phyloP scores from a whole-genome alignment of 768 basidiomycete species.

The Gyrodon lividus region DNA sequence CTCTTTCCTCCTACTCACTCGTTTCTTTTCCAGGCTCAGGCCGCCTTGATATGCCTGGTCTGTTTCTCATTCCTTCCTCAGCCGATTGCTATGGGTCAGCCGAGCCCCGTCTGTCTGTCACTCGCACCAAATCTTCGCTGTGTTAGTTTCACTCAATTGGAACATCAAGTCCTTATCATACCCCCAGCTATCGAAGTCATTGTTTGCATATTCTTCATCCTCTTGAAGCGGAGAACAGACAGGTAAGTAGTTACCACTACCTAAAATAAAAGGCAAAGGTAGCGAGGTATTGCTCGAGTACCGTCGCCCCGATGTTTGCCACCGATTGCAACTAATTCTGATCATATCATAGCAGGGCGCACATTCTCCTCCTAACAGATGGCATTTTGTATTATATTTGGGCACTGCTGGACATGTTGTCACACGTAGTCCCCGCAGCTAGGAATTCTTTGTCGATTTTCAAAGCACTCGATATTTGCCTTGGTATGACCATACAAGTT shows the following conservation, averaged over 20 bases:
- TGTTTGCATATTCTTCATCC: constrained; percentile 52
- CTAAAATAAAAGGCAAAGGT: not conserved
- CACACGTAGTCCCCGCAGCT: constrained; percentile 52
- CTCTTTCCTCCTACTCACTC: constrained; percentile 34
- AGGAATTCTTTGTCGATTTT: constrained; percentile 47
- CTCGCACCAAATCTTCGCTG: constrained; percentile 72
- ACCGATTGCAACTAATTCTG: not conserved
- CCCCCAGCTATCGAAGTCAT: constrained; percentile 64
- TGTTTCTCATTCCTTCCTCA: constrained; percentile 13
- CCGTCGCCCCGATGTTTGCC: not conserved
- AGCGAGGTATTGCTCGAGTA: not conserved
- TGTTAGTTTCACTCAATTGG: constrained; percentile 43
- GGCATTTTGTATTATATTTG: constrained; percentile 60
- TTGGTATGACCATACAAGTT: constrained; percentile 49
- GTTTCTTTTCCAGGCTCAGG: constrained; percentile 21
- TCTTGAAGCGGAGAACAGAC: constrained; percentile 46
- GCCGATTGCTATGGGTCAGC: constrained; percentile 29
- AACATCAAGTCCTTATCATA: constrained; percentile 55
- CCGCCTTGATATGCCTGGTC: constrained; percentile 36
- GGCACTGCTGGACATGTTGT: constrained; percentile 58
- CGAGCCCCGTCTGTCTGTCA: constrained; percentile 66
- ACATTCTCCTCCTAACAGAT: constrained; percentile 61
- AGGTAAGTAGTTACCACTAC: constrained; percentile 39
- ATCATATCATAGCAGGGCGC: constrained; percentile 39
- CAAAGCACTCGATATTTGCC: constrained; percentile 52